A percentile compares a stretch with the other conserved stretches of the same genome.
Evolutionary conservation across 148 eudicot species (phyloP).

Genomic region (Camellia lanceoleosa): DNA sequence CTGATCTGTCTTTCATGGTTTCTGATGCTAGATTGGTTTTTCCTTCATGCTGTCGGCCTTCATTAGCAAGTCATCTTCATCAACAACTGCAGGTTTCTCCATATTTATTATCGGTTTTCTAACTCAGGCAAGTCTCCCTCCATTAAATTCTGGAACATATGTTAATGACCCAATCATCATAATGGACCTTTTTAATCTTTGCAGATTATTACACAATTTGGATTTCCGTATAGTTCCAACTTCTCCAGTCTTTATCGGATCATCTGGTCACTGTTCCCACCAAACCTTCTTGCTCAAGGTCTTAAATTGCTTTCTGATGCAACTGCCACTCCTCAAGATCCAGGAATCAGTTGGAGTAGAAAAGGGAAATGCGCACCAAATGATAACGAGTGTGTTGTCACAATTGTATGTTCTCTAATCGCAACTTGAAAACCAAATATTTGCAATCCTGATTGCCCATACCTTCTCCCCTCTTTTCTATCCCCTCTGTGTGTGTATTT

Average conservation of each 20-base stretch:
- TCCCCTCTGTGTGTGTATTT: background rate
- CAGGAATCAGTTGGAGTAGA: slow-evolving; percentile 68
- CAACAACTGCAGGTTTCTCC: slow-evolving; percentile 59
- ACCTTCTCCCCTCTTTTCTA: background rate
- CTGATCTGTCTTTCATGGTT: slow-evolving; percentile 14
- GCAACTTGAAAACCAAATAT: background rate
- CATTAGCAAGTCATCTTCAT: slow-evolving; percentile 60
- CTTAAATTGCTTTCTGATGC: slow-evolving; percentile 53
- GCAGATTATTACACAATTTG: slow-evolving; percentile 76
- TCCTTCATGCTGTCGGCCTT: slow-evolving; percentile 72
- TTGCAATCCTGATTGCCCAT: background rate
- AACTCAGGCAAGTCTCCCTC: slow-evolving; percentile 51
- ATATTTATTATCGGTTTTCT: slow-evolving; percentile 55
- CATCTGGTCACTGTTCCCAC: slow-evolving; percentile 63
- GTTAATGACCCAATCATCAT: slow-evolving; percentile 12
- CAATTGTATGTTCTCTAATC: slow-evolving; percentile 42
- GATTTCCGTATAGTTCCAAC: slow-evolving; percentile 54
- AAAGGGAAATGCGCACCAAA: slow-evolving; percentile 49
- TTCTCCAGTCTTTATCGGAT: slow-evolving; percentile 28
- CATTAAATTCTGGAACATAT: background rate
- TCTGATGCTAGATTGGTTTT: slow-evolving; percentile 48
- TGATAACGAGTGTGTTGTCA: slow-evolving; percentile 52
- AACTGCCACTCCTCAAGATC: slow-evolving; percentile 47
- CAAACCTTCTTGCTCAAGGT: slow-evolving; percentile 60
- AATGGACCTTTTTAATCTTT: slow-evolving; percentile 12